phyloP scores from a whole-genome alignment of 2,329 filamentous ascomycete species.

The Diaporthe sp. region DNA sequence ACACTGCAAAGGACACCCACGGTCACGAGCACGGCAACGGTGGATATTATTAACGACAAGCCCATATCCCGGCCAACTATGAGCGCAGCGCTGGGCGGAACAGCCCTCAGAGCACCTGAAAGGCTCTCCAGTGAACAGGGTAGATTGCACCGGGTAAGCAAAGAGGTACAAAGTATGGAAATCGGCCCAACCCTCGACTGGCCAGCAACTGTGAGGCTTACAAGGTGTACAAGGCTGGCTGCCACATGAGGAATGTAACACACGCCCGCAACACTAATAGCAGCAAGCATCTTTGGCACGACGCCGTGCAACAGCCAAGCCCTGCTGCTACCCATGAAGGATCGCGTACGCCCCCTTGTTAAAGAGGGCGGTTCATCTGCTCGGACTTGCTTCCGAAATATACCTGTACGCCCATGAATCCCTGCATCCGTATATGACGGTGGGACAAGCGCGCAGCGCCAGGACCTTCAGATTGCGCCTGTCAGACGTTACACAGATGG shows the following conservation, averaged over 20 bases:
- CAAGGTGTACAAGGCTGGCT: neutral
- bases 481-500: neutral
- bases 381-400: constrained; percentile 4
- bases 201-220: neutral
- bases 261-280: neutral
- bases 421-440: neutral
- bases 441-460: neutral
- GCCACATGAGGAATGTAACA: neutral
- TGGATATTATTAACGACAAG: constrained; percentile 37
- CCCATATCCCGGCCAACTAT: constrained; percentile 51
- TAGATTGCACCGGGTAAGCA: neutral
- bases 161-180: neutral
- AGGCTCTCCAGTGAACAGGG: neutral
- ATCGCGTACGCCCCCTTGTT: neutral
- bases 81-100: constrained; percentile 60
- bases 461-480: neutral
- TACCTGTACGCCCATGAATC: neutral
- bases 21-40: constrained; percentile 25
- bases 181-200: neutral
- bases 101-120: constrained; percentile 50
- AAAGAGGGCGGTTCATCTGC: neutral
- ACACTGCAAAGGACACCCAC: neutral
- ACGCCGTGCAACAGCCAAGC: constrained; percentile 2
- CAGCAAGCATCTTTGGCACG: constrained; percentile 16
- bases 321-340: neutral